These are phyloP conservation scores for Actinidia arguta DNA, from an alignment of 179 eudicot species.

Conservation along the genomic window DNA sequence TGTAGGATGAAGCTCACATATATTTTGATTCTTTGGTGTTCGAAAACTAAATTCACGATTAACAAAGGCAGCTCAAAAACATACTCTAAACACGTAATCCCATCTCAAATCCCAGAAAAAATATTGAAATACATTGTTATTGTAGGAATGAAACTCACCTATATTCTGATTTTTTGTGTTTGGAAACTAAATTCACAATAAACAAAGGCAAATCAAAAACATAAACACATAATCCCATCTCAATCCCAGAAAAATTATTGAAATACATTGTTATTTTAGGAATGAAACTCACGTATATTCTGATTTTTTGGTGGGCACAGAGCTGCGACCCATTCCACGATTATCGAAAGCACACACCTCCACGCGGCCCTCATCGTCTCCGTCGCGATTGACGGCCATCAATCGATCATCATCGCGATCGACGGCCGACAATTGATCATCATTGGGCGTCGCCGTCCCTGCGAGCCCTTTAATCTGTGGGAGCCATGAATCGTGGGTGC, in stretches of 20 bases:
- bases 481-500: conserved; percentile 92
- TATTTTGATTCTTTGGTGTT: too few species aligned
- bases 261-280: neutral
- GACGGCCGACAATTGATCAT: conserved; percentile 44
- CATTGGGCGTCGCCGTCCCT: conserved; percentile 76
- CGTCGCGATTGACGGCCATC: neutral
- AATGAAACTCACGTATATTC: conserved; percentile 73
- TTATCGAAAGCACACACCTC: conserved; percentile 98
- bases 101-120: too few species aligned
- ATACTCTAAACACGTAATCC: too few species aligned
- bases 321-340: conserved; percentile 94
- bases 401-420: conserved; percentile 15
- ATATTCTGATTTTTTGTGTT: too few species aligned
- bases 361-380: conserved; percentile 36
- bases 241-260: neutral
- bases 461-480: conserved; percentile 85
- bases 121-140: too few species aligned
- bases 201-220: neutral
- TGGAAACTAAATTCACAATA: neutral
- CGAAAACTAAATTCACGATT: neutral
- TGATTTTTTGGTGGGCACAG: conserved; percentile 70
- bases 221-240: neutral
- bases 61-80: neutral
- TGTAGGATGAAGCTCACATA: too few species aligned
- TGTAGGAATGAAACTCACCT: too few species aligned